These are phyloP conservation scores for Podospora bellae-mahoneyi DNA, from an alignment of 495 filamentous ascomycete genomes.

Conservation along the genomic window DNA sequence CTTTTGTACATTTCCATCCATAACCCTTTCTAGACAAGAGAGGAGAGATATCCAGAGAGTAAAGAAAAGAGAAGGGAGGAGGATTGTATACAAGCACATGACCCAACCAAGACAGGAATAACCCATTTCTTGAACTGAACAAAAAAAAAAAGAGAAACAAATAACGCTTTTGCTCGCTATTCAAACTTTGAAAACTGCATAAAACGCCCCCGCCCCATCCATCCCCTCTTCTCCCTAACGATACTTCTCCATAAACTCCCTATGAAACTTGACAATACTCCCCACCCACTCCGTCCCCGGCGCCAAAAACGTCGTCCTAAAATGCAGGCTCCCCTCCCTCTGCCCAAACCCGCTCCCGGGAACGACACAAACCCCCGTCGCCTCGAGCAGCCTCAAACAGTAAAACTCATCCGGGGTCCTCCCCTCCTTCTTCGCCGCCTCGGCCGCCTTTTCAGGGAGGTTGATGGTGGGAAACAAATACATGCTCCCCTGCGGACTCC, in stretches of 20 bases:
- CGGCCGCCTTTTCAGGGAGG: constrained; percentile 68
- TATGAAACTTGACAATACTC: constrained; percentile 82
- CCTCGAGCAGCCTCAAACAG: constrained; percentile 81
- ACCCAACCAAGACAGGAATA: neutral
- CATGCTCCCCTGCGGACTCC: constrained; percentile 87
- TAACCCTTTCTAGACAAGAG: neutral
- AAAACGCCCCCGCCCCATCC: neutral
- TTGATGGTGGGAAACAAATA: constrained; percentile 96
- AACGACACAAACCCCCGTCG: constrained; percentile 93
- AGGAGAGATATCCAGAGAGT: neutral
- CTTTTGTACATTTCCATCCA: constrained; percentile 2
- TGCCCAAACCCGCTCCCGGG: constrained; percentile 93
- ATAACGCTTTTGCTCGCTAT: neutral
- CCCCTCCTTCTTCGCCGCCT: constrained; percentile 68
- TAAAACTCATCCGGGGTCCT: constrained; percentile 89
- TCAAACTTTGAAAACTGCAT: neutral
- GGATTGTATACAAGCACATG: neutral
- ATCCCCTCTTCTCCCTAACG: constrained; percentile 28
- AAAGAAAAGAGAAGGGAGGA: neutral
- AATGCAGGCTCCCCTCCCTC: constrained; percentile 85
- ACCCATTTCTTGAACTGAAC: too few relatives aligned
- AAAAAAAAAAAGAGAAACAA: neutral
- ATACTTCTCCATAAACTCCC: constrained; percentile 86
- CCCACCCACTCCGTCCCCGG: constrained; percentile 95
- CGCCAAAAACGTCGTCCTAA: constrained; percentile 94